Percentiles rank a stretch among this genome's conserved stretches.
phyloP scores from a whole-genome alignment of 2,329 filamentous ascomycete genomes.

The Emergomyces pasteurianus region DNA sequence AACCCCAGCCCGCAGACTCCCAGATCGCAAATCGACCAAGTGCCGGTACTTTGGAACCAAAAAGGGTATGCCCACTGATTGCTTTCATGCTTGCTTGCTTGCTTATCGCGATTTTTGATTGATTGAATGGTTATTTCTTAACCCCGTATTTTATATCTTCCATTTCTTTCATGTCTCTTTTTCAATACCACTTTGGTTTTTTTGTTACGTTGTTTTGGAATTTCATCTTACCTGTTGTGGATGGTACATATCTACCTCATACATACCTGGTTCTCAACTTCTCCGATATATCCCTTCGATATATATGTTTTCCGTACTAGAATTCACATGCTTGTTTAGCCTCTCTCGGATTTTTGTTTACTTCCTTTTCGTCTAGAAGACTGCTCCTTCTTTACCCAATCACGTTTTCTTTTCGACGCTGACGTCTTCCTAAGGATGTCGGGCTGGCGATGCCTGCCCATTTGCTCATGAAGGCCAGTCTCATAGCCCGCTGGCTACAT shows the following conservation, averaged over 20 bases:
- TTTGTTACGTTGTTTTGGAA: constrained; percentile 5
- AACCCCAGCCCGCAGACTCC: constrained; percentile 9
- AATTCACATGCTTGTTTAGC: background rate
- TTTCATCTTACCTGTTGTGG: background rate
- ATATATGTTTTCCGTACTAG: too few relatives aligned
- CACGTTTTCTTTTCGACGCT: constrained; percentile 8
- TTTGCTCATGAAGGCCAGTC: constrained; percentile 35
- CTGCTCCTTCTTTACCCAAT: background rate
- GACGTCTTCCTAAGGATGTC: constrained; percentile 34
- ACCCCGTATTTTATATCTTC: background rate
- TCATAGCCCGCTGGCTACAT: constrained; percentile 9
- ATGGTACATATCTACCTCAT: background rate
- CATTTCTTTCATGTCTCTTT: constrained; percentile 3
- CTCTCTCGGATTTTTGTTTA: background rate
- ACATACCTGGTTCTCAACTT: too few relatives aligned
- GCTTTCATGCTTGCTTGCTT: constrained; percentile 4
- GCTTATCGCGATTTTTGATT: background rate
- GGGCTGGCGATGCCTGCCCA: constrained; percentile 39
- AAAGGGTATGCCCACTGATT: constrained; percentile 25
- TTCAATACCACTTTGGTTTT: constrained; percentile 5
- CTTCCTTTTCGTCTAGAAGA: background rate
- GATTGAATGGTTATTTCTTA: constrained; percentile 8
- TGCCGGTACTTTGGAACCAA: constrained; percentile 30
- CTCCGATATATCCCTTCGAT: background rate
- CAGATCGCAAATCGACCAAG: constrained; percentile 11